Base-by-base conservation (phyloP, 2,329 filamentous ascomycete genomes). In the Emericellopsis atlantica region DNA sequence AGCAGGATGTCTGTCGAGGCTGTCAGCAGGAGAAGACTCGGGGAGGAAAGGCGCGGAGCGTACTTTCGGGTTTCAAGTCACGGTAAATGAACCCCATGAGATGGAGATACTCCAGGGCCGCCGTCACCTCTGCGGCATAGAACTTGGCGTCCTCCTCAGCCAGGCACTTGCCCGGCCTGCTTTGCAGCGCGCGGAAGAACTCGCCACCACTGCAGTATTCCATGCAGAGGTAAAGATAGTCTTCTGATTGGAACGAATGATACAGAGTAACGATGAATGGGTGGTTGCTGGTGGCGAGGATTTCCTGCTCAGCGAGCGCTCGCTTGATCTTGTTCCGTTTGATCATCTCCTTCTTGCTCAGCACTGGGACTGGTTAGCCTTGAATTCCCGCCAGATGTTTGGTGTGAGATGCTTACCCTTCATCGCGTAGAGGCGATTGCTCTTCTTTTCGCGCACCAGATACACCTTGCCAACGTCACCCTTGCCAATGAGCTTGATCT, bases 261-360 rank as follows among this genome's bases (percentile, higher is more conserved):
- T 96, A 98, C 3, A 98, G 71, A 0, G 92, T 98, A 47, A 98
- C 92, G 57, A 98, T 98, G 61, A 98, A 98, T 0, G 92, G 92
- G 55, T 98, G 92, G 53, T 98, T 98, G 70, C 90, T 96, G 34
- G 92, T 98, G 8, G 92, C 92, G 41, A 98, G 70, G 49, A 98
- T 98, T 62, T 98, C 92, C 59, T 96, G 92, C 65, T 98, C 92
- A 32, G 92, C 92, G 51, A 98, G 72, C 12, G 92, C 92, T 57
- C 92, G 80, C 74, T 98, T 98, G 67, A 98, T 98, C 74, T 98
- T 98, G 72, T 98, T 98, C 44, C 92, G 84, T 70, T 98, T 98
- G 64, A 98, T 98, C 92, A 98, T 98, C 64, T 98, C 92, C 70
- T 96, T 95, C 66, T 98, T 98, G 73, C 89, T 96, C 62, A 98